Evolutionary conservation across 345 rosid species (phyloP).

Genomic region (Clausena lansium): DNA sequence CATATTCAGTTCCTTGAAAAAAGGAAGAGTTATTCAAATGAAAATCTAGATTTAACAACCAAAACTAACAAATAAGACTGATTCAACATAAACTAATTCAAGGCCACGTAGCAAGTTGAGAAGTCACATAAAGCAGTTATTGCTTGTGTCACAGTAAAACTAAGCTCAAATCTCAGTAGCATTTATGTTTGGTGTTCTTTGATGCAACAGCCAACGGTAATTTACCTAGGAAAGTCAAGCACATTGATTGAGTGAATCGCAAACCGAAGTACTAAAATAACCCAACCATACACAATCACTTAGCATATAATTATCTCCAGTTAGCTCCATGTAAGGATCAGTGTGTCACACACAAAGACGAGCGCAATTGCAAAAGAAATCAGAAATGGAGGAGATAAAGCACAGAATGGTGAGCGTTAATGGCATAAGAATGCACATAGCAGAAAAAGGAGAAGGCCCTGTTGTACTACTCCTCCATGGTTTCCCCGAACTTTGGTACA

Average conservation of each 20-base stretch:
- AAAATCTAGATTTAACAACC: no score
- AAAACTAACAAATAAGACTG: no score
- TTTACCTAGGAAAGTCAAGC: neutral
- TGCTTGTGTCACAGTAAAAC: neutral
- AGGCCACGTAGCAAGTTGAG: no score
- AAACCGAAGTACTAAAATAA: neutral
- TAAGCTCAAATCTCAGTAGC: neutral
- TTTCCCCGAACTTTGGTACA: conserved; percentile 84
- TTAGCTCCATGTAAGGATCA: neutral
- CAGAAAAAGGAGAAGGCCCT: conserved; percentile 65
- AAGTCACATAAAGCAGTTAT: no score
- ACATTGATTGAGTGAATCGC: neutral
- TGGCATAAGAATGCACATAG: conserved; percentile 74
- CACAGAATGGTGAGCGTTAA: conserved; percentile 56
- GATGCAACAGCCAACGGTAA: neutral
- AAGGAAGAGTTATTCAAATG: no score
- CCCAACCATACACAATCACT: neutral
- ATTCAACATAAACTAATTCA: no score
- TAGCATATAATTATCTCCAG: neutral
- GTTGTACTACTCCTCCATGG: conserved; percentile 72
- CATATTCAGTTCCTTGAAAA: no score
- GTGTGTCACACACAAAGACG: neutral
- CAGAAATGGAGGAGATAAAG: conserved; percentile 46
- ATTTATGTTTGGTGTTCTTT: neutral
- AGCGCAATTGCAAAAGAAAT: neutral